Evolutionary conservation across 2,329 filamentous ascomycete species (phyloP).

Genomic region (Colletotrichum somersetense): DNA sequence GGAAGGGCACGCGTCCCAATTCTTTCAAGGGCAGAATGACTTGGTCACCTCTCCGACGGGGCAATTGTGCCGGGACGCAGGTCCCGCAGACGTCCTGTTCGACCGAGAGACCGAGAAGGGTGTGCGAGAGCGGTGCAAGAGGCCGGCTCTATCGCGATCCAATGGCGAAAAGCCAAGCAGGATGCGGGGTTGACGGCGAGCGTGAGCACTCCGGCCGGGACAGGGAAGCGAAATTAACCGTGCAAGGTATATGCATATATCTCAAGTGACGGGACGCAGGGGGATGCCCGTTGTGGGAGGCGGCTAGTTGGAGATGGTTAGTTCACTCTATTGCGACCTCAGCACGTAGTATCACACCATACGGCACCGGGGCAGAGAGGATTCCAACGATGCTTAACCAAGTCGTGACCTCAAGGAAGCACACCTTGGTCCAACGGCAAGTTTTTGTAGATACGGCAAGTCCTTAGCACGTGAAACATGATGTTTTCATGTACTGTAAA

Average conservation of each 20-base stretch:
- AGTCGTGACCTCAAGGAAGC: background rate
- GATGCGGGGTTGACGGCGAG: conserved; percentile 28
- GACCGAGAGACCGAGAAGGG: conserved; percentile 26
- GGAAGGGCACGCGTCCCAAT: conserved; percentile 6
- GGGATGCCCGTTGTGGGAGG: conserved; percentile 2
- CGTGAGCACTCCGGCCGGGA: conserved; percentile 14
- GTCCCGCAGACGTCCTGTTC: conserved; percentile 23
- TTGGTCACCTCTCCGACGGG: conserved; percentile 32
- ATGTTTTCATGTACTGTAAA: background rate
- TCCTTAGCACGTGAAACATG: background rate
- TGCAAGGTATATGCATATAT: conserved; percentile 21
- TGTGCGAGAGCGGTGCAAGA: background rate
- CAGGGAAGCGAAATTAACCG: conserved; percentile 31
- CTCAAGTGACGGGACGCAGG: conserved; percentile 12
- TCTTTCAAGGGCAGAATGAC: background rate
- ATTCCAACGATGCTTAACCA: background rate
- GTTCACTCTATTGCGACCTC: conserved; percentile 13
- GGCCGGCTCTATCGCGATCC: conserved; percentile 15
- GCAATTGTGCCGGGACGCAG: conserved; percentile 36
- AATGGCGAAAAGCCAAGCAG: conserved; percentile 26
- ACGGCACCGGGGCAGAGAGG: background rate
- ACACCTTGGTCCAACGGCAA: background rate
- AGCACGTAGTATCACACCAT: conserved; percentile 34
- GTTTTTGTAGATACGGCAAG: too few relatives aligned
- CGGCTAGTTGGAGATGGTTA: background rate